Base-by-base conservation (phyloP, 352 stramenopile species). In the Globisporangium ultimum region DNA sequence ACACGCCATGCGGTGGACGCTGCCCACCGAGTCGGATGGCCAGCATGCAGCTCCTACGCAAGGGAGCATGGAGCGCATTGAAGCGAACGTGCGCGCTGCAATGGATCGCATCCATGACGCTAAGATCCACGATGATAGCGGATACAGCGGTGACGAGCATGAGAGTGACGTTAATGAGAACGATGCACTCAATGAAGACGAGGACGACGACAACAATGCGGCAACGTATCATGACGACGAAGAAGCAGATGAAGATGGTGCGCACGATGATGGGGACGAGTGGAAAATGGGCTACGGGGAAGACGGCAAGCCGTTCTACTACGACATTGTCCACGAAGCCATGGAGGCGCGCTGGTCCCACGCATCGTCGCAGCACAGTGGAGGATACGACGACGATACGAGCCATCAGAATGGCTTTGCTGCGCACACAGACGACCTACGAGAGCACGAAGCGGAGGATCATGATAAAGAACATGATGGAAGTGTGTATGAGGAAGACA, bases 1-100 rank as follows among this genome's bases (percentile, higher is more conserved):
- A 12, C 45, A 7, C 9, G 14, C 24, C n/a, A 40, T 49, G n/a
- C 38, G 15, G 45, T 54, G 17, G 55, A 38, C 46, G 20, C 28
- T 36, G 28, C 28, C 28, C 28, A 5, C 28, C 28, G 28, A 36
- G 28, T 36, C 28, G 5, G 53, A 18, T 28, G 17, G 12, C 45
- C 10, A 40, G n/a, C 34, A 17, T 10, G 18, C 32, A 17, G 47
- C 28, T 52, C 46, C 24, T 53, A 60, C 13, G 48, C 69, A 9
- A 42, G 57, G 3, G 55, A 74, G 11, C 60, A 72, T 68, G 43
- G 68, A 70, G 12, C 67, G 77, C 41, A 64, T 88, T n/a, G 81
- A 88, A 48, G 65, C 63, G 8, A 83, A 64, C 48, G 75, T 91
- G 9, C 63, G 69, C 3, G 73, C 70, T 42, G 81, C 79, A 28